A percentile compares a stretch with the other conserved stretches of the same genome.
Evolutionary conservation across 108 stramenopile genomes (phyloP).

Genomic region (Poteriospumella lacustris): DNA sequence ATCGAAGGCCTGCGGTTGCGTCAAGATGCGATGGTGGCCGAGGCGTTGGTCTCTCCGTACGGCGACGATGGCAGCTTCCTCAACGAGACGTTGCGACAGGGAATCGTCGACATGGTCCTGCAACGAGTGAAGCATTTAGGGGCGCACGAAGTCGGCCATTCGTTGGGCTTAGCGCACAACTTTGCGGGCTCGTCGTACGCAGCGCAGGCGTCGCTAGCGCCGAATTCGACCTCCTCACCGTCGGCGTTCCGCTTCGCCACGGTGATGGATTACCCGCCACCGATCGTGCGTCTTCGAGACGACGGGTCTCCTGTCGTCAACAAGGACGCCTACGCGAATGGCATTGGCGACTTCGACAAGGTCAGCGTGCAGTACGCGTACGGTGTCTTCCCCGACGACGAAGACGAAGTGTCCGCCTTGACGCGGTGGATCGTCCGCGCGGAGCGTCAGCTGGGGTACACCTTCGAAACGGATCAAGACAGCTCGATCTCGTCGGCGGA

Average conservation of each 20-base stretch:
- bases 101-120: background rate
- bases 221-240: too few species aligned
- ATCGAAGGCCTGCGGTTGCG: background rate
- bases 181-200: slow-evolving; percentile 11
- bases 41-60: background rate
- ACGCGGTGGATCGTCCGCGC: background rate
- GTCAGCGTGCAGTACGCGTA: background rate
- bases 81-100: background rate
- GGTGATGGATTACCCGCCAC: slow-evolving; percentile 22
- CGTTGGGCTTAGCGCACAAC: background rate
- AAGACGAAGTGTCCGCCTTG: background rate
- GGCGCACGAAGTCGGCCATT: slow-evolving; percentile 5
- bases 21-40: background rate
- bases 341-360: background rate
- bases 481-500: background rate
- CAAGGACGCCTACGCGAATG: background rate
- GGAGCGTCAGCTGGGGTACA: background rate
- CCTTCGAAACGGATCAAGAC: background rate
- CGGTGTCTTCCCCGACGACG: background rate
- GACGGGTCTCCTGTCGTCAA: background rate
- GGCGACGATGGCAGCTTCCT: background rate
- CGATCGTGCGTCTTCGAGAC: background rate
- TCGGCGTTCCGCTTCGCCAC: background rate
- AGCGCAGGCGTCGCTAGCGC: too few species aligned
- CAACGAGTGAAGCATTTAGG: background rate